Evolutionary conservation across 179 eudicot species (phyloP).

Genomic region (Actinidia arguta): DNA sequence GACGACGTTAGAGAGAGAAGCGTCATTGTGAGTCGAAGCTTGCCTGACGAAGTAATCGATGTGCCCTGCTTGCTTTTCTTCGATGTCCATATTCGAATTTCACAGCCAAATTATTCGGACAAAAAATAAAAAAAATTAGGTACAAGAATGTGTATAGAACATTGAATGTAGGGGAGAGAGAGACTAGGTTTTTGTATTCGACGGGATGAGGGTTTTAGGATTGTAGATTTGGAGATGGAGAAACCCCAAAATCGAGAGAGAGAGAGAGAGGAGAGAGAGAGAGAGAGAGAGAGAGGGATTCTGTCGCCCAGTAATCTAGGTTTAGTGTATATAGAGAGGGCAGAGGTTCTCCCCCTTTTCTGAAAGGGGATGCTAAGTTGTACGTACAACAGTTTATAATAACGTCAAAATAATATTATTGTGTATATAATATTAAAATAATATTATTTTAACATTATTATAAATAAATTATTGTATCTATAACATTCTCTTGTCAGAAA

Average conservation of each 20-base stretch:
- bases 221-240: background rate
- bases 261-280: background rate
- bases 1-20: slow-evolving; percentile 59
- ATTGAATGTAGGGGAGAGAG: background rate
- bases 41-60: slow-evolving; percentile 80
- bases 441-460: too few relatives aligned
- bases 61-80: slow-evolving; percentile 85
- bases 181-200: slow-evolving; percentile 6
- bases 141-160: background rate
- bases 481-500: too few relatives aligned
- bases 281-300: background rate
- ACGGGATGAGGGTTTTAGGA: background rate
- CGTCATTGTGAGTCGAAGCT: slow-evolving; percentile 61
- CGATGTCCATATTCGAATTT: slow-evolving; percentile 64
- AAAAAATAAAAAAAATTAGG: background rate
- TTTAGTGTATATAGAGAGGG: too few relatives aligned
- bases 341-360: background rate
- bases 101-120: too few relatives aligned
- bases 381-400: too few relatives aligned
- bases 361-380: too few relatives aligned
- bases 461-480: too few relatives aligned
- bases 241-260: too few relatives aligned
- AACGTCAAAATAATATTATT: too few relatives aligned
- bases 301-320: too few relatives aligned
- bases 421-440: too few relatives aligned